phyloP scores from a whole-genome alignment of 352 stramenopile genomes.

The Globisporangium megalacanthum region DNA sequence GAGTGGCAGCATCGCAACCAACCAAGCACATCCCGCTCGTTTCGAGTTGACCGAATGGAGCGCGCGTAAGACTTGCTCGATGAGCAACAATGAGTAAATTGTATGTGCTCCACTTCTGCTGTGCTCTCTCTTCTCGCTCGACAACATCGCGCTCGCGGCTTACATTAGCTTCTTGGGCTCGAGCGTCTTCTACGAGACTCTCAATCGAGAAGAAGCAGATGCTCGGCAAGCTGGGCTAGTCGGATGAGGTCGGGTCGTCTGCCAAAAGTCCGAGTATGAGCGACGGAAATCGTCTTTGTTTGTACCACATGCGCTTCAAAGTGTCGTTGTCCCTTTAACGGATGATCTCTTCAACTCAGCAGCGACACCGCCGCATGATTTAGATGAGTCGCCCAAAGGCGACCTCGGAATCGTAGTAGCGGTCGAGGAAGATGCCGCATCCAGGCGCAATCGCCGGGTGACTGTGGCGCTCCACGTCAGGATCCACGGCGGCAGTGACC shows the following conservation, averaged over 20 bases:
- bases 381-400: neutral
- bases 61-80: slow-evolving; percentile 75
- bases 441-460: neutral
- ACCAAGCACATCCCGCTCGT: too few species aligned
- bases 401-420: neutral
- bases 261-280: too few species aligned
- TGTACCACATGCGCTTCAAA: too few species aligned
- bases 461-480: neutral
- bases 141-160: slow-evolving; percentile 75
- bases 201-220: slow-evolving; percentile 84
- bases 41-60: slow-evolving; percentile 27
- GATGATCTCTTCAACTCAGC: too few species aligned
- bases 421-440: slow-evolving; percentile 2
- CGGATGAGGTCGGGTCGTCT: neutral
- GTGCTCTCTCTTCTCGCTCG: slow-evolving; percentile 63
- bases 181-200: slow-evolving; percentile 71
- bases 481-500: neutral
- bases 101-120: slow-evolving; percentile 47
- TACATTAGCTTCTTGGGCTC: slow-evolving; percentile 79
- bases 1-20: too few species aligned
- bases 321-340: too few species aligned
- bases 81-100: slow-evolving; percentile 77
- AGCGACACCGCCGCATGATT: too few species aligned
- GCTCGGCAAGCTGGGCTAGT: slow-evolving; percentile 57
- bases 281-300: too few species aligned